Percentiles rank a stretch among this genome's conserved stretches.
phyloP scores from a whole-genome alignment of 2,329 filamentous ascomycete genomes.

The Mycosphaerelloides madeirae region DNA sequence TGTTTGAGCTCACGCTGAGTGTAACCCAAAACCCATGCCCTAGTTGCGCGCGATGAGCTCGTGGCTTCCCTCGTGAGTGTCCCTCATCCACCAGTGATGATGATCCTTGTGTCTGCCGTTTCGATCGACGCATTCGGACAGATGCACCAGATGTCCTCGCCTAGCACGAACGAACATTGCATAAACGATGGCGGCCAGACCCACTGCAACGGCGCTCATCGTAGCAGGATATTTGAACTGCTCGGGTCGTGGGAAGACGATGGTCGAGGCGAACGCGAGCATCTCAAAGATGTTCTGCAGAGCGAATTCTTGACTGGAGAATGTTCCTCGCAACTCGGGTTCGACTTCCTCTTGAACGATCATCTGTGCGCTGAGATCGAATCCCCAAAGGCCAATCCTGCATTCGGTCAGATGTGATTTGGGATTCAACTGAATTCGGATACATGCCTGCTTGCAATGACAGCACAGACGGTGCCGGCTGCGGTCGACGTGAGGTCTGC shows the following conservation, averaged over 20 bases:
- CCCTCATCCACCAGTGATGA: neutral
- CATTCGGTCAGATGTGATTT: too few species aligned
- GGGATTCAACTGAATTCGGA: too few species aligned
- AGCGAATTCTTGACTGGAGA: slow-evolving; percentile 64
- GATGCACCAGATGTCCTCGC: slow-evolving; percentile 58
- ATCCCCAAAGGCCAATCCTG: slow-evolving; percentile 45
- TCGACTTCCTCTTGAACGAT: slow-evolving; percentile 44
- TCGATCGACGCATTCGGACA: slow-evolving; percentile 4
- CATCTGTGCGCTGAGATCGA: slow-evolving; percentile 44
- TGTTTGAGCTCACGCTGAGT: too few species aligned
- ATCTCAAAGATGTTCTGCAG: slow-evolving; percentile 64
- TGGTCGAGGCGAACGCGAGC: slow-evolving; percentile 60
- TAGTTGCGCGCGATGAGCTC: too few species aligned
- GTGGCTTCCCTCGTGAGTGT: too few species aligned
- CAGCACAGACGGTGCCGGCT: slow-evolving; percentile 34
- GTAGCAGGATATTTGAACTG: slow-evolving; percentile 60
- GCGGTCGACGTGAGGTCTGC: slow-evolving; percentile 13
- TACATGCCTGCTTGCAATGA: slow-evolving; percentile 30
- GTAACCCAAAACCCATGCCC: too few species aligned
- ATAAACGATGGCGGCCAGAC: slow-evolving; percentile 48
- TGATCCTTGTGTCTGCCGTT: neutral
- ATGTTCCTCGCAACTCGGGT: slow-evolving; percentile 53
- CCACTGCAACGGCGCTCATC: slow-evolving; percentile 54
- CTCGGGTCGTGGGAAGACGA: slow-evolving; percentile 57
- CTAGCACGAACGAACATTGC: slow-evolving; percentile 53